Base-by-base conservation (phyloP, 768 basidiomycete species). In the Phaffia australis region DNA sequence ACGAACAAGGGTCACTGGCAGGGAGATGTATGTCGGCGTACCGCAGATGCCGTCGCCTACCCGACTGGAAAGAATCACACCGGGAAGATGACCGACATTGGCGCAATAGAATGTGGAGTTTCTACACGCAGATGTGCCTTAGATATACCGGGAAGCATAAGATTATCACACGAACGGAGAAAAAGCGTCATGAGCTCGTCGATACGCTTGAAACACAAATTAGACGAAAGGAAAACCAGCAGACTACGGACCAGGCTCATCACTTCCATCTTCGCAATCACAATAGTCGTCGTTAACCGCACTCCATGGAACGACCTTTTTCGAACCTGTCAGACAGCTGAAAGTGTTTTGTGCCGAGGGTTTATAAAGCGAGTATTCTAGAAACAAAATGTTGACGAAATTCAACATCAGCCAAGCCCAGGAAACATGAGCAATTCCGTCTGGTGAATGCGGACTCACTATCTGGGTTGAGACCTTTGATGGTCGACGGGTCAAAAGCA, bases 21-120 rank as follows among this genome's bases (percentile, higher is more conserved):
- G 3, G 46, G 21, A 46, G 46, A 23, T n/a, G n/a, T 23, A 30
- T 15, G 79, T 42, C 35, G 35, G 35, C 87, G 23, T 73, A 90
- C 91, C 92, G 75, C 94, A 99, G 29, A 97, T 80, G 0, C 94
- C 93, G 75, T 99, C 94, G 54, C 84, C 86, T 16, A 99, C 92
- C 70, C 88, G 80, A 46, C 89, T 87, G 68, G 85, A 84, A 15
- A 85, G 81, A 64, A 99, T 87, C 55, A 73, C 81, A 2, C 85
- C 79, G 1, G 92, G 90, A 73, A 92, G 81, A 76, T 98, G 93
- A 0, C 92, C 95, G 55, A 82, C 80, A 73, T 98, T 99, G 74
- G 75, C 77, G 75, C 94, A 99, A 76, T 87, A 87, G 80, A 94
- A 97, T 32, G 75, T 77, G 27, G 80, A 81, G 70, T 85, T 82